phyloP scores from a whole-genome alignment of 306 rosid genomes.

The Dryas octopetala region DNA sequence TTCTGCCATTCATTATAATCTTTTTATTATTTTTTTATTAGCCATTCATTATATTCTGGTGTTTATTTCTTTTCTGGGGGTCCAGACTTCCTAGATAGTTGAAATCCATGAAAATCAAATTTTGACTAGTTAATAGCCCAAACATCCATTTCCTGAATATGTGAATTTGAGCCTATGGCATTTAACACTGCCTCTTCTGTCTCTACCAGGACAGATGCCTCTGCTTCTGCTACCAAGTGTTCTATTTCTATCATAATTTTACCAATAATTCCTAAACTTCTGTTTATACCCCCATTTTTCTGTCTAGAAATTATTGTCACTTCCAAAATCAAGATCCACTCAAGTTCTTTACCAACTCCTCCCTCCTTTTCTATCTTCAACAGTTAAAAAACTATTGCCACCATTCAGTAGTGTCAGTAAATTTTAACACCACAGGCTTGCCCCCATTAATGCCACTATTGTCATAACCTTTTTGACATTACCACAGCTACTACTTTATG shows the following conservation, averaged over 20 bases:
- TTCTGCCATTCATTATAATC: background rate
- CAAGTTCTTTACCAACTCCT: background rate
- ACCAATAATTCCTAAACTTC: background rate
- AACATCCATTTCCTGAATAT: background rate
- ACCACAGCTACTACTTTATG: background rate
- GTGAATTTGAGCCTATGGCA: background rate
- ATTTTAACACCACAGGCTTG: background rate
- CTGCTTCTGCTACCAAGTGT: background rate
- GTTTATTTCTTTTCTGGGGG: background rate
- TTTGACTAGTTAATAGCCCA: background rate
- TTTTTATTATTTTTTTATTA: background rate
- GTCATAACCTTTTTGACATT: background rate
- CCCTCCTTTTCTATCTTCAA: background rate
- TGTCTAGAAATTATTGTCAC: background rate
- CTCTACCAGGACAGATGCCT: background rate
- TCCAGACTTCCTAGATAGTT: background rate
- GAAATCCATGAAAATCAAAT: background rate
- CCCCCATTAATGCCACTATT: background rate
- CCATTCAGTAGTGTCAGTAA: background rate
- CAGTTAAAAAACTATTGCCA: background rate
- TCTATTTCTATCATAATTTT: background rate
- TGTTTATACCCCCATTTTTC: background rate
- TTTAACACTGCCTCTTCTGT: background rate
- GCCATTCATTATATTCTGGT: background rate
- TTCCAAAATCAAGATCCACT: background rate